Conservation (phyloP, 371 early-diverging fungal species). For the Dinochytrium kinnereticum region DNA sequence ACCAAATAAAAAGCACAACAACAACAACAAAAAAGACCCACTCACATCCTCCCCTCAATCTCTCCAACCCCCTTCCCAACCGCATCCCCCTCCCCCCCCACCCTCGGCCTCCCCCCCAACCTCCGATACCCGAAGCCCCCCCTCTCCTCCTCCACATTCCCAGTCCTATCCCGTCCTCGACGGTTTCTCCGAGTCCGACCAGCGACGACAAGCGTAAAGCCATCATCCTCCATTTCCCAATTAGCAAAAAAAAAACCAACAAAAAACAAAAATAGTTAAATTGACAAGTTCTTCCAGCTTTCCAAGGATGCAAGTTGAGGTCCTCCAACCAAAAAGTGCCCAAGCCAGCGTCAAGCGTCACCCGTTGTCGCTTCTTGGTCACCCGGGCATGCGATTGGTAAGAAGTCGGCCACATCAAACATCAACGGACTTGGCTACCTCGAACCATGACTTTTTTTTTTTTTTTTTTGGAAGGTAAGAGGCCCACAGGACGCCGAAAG, state of each 20-base stretch:
- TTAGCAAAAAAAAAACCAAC: neutral
- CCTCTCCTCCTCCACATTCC: neutral
- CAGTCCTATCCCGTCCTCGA: neutral
- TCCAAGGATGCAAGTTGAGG: too few species aligned
- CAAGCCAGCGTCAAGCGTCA: too few species aligned
- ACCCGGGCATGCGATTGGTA: too few species aligned
- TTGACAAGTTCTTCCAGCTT: neutral
- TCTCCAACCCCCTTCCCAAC: neutral
- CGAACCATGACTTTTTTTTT: too few species aligned
- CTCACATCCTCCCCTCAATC: neutral
- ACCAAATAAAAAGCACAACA: neutral
- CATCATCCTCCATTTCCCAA: conserved; percentile 32
- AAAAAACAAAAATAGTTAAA: neutral
- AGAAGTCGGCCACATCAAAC: too few species aligned
- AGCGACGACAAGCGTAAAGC: conserved; percentile 30
- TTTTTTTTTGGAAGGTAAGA: too few species aligned
- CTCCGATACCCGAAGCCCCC: neutral
- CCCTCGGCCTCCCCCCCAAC: neutral
- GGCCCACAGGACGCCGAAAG: too few species aligned
- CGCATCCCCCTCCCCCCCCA: neutral
- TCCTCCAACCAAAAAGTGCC: too few species aligned
- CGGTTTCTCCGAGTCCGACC: too few species aligned
- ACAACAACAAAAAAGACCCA: neutral
- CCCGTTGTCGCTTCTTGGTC: too few species aligned
- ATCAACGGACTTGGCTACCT: too few species aligned